Evolutionary conservation across 495 filamentous ascomycete genomes (phyloP).

Genomic region (Cryomyces antarcticus): DNA sequence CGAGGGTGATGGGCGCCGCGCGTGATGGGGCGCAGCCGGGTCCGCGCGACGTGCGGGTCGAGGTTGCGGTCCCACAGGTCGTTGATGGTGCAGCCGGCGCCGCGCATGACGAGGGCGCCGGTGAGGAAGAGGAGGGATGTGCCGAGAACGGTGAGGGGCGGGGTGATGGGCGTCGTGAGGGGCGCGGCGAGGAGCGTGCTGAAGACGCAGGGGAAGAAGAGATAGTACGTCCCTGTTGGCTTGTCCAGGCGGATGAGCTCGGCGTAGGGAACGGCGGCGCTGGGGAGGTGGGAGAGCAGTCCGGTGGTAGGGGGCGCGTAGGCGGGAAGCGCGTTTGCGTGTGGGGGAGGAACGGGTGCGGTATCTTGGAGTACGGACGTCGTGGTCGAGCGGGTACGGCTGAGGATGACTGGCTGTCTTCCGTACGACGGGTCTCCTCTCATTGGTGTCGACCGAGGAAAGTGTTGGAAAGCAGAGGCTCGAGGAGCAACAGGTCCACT

Average conservation of each 20-base stretch:
- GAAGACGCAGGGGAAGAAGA: slow-evolving; percentile 88
- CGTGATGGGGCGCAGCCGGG: slow-evolving; percentile 73
- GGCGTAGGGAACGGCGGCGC: slow-evolving; percentile 72
- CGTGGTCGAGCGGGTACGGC: background rate
- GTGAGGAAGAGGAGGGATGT: slow-evolving; percentile 64
- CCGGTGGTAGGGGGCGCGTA: slow-evolving; percentile 58
- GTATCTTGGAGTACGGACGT: slow-evolving; percentile 1
- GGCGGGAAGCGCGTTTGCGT: background rate
- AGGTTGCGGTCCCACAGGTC: slow-evolving; percentile 92
- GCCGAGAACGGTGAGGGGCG: slow-evolving; percentile 32
- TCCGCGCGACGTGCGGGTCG: slow-evolving; percentile 76
- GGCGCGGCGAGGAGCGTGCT: slow-evolving; percentile 53
- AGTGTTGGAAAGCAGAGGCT: no score
- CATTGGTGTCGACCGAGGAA: no score
- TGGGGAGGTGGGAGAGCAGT: slow-evolving; percentile 54
- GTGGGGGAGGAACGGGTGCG: slow-evolving; percentile 7
- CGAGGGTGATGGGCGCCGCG: slow-evolving; percentile 45
- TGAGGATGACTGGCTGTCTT: no score
- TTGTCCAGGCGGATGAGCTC: slow-evolving; percentile 87
- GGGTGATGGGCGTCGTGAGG: slow-evolving; percentile 34
- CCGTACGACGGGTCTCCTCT: no score
- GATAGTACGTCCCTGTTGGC: slow-evolving; percentile 83
- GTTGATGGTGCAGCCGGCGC: slow-evolving; percentile 95
- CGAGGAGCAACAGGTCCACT: no score
- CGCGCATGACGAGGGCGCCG: slow-evolving; percentile 87